Evolutionary conservation across 2,329 filamentous ascomycete genomes (phyloP).

Genomic region (Incumbomyces delicatus): DNA sequence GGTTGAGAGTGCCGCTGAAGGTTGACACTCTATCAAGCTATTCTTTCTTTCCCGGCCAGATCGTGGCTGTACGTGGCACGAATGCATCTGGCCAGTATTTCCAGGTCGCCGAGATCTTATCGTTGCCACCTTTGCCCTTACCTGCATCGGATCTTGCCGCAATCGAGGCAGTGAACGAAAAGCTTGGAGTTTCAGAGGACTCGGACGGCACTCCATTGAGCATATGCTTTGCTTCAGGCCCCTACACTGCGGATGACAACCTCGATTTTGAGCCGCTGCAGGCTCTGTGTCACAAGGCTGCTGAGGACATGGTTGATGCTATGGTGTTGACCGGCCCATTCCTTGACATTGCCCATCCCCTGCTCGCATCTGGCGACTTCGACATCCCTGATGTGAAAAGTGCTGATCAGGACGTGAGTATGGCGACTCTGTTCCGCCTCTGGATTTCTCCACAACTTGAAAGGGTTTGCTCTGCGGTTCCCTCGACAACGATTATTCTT

Average conservation of each 20-base stretch:
- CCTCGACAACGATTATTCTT: slow-evolving; percentile 70
- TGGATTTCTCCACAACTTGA: slow-evolving; percentile 66
- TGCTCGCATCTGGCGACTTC: slow-evolving; percentile 71
- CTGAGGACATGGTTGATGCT: slow-evolving; percentile 63
- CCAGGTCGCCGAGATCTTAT: slow-evolving; percentile 64
- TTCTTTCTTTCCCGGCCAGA: slow-evolving; percentile 89
- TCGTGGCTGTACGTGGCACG: slow-evolving; percentile 75
- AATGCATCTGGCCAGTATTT: slow-evolving; percentile 83
- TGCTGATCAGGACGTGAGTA: slow-evolving; percentile 66
- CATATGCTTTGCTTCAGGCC: slow-evolving; percentile 70
- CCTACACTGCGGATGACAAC: slow-evolving; percentile 87
- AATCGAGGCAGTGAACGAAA: slow-evolving; percentile 59
- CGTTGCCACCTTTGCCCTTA: slow-evolving; percentile 62
- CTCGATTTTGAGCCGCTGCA: slow-evolving; percentile 82
- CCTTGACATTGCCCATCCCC: slow-evolving; percentile 80
- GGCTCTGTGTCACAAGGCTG: slow-evolving; percentile 67
- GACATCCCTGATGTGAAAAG: slow-evolving; percentile 59
- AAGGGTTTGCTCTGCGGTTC: slow-evolving; percentile 59
- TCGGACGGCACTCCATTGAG: slow-evolving; percentile 57
- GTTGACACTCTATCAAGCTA: slow-evolving; percentile 59
- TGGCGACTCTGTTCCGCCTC: slow-evolving; percentile 73
- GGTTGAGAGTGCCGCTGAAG: slow-evolving; percentile 69
- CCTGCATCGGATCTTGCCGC: slow-evolving; percentile 59
- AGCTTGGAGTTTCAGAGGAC: slow-evolving; percentile 53
- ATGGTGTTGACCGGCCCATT: slow-evolving; percentile 80